phyloP scores from a whole-genome alignment of 257 asterid species.

The Perilla frutescens region DNA sequence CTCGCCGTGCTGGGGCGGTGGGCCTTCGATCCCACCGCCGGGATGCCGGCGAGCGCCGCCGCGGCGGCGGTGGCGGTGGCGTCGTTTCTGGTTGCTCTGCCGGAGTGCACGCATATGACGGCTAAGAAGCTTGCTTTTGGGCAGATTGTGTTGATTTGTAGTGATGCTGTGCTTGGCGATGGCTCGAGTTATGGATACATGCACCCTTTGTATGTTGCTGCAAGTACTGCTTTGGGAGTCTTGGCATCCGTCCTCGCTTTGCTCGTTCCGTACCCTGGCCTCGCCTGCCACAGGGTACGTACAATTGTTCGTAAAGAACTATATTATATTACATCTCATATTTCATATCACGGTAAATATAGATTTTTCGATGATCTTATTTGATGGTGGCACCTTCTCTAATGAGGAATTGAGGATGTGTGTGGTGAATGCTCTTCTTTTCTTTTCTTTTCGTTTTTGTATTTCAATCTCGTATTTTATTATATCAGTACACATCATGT shows the following conservation, averaged over 20 bases:
- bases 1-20: constrained; percentile 46
- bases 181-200: constrained; percentile 19
- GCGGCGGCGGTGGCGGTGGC: constrained; percentile 39
- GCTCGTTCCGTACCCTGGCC: constrained; percentile 57
- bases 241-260: constrained; percentile 58
- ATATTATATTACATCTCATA: not conserved
- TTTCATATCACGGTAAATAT: not conserved
- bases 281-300: constrained; percentile 53
- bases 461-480: no score
- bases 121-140: constrained; percentile 68
- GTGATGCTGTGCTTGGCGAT: constrained; percentile 36
- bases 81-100: constrained; percentile 60
- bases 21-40: constrained; percentile 30
- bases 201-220: constrained; percentile 62
- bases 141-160: constrained; percentile 64
- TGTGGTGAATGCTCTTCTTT: no score
- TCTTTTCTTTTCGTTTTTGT: no score
- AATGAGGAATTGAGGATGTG: no score
- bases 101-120: constrained; percentile 49
- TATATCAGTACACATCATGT: no score
- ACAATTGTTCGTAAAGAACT: not conserved
- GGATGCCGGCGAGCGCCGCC: constrained; percentile 32
- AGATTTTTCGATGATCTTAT: no score
- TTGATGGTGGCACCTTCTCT: not conserved
- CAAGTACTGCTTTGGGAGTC: constrained; percentile 59